Evolutionary conservation across 163 green algal species (phyloP).

Genomic region (Chloroidium sp.): DNA sequence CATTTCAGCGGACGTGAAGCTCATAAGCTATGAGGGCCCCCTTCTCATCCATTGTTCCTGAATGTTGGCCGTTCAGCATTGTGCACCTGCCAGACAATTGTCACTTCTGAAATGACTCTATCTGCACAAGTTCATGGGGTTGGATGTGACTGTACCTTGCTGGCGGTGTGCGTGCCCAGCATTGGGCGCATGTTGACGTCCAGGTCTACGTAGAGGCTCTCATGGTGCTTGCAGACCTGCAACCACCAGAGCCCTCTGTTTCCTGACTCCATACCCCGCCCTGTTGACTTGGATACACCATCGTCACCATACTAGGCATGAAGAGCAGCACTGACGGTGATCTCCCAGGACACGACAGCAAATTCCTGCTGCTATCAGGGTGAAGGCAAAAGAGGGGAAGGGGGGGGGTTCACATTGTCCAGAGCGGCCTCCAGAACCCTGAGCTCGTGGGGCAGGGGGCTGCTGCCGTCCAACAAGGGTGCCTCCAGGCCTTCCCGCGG

Average conservation of each 20-base stretch:
- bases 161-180: background rate
- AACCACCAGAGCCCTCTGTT: background rate
- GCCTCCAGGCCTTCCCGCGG: constrained; percentile 75
- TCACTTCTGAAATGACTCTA: too few species aligned
- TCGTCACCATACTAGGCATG: too few species aligned
- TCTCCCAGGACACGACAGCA: too few species aligned
- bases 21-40: too few species aligned
- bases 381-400: background rate
- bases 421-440: constrained; percentile 74
- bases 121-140: background rate
- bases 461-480: constrained; percentile 17
- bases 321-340: too few species aligned
- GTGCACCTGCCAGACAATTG: too few species aligned
- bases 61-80: too few species aligned
- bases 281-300: too few species aligned
- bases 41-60: too few species aligned
- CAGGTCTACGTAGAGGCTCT: constrained; percentile 47
- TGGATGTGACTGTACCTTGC: background rate
- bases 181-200: constrained; percentile 28
- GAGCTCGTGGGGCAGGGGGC: constrained; percentile 42
- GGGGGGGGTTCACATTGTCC: constrained; percentile 40
- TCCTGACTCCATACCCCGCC: too few species aligned
- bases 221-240: constrained; percentile 43
- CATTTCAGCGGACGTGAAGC: too few species aligned
- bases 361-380: background rate